Evolutionary conservation across 2,329 filamentous ascomycete species (phyloP).

Genomic region (Calonectria montana): DNA sequence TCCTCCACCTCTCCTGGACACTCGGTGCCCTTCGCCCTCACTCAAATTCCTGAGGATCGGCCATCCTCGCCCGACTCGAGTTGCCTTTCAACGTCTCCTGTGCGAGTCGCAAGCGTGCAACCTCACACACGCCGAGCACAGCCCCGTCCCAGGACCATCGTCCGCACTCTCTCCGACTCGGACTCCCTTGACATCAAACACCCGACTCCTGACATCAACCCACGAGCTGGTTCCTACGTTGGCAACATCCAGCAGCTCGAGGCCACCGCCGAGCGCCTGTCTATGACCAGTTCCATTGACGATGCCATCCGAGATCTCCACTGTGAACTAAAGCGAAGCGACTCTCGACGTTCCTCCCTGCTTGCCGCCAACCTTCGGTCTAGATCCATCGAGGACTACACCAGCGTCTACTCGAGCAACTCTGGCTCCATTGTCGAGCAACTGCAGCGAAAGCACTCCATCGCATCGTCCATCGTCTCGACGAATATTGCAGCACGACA

Average conservation of each 20-base stretch:
- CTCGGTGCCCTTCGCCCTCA: constrained; percentile 24
- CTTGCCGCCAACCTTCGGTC: constrained; percentile 59
- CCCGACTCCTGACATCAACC: constrained; percentile 71
- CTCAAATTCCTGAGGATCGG: constrained; percentile 28
- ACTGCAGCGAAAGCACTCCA: constrained; percentile 59
- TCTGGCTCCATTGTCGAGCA: constrained; percentile 40
- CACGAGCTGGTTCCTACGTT: constrained; percentile 70
- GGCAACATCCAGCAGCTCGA: constrained; percentile 80
- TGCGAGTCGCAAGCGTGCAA: constrained; percentile 52
- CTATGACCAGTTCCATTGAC: constrained; percentile 79
- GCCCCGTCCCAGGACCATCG: constrained; percentile 57
- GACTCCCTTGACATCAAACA: constrained; percentile 62
- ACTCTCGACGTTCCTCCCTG: constrained; percentile 74
- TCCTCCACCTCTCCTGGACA: constrained; percentile 35
- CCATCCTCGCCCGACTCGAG: constrained; percentile 27
- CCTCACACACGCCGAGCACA: constrained; percentile 57
- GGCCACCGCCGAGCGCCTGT: constrained; percentile 79
- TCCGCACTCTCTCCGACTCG: constrained; percentile 59
- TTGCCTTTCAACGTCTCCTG: constrained; percentile 42
- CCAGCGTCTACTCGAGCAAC: constrained; percentile 43
- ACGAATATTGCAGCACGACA: constrained; percentile 74
- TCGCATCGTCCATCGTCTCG: constrained; percentile 73
- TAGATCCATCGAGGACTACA: constrained; percentile 31
- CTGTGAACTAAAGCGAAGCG: constrained; percentile 75
- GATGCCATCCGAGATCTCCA: constrained; percentile 81